These are phyloP conservation scores for Lasiodiplodia theobromae DNA, from an alignment of 2,329 filamentous ascomycete genomes.

Conservation along the genomic window DNA sequence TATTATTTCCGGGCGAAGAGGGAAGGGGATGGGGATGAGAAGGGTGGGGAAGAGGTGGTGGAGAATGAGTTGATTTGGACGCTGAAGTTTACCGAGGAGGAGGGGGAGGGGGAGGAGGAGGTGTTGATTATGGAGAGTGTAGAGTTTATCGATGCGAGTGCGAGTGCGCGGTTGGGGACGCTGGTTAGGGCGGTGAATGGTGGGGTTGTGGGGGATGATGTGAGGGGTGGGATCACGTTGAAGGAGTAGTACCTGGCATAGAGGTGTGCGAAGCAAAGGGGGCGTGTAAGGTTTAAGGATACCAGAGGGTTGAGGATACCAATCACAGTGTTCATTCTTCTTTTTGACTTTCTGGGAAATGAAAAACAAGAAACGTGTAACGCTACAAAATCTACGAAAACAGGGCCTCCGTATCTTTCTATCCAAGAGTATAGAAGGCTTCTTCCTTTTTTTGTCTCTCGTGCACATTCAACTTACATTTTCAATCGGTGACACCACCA, in stretches of 20 bases:
- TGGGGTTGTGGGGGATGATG: slow-evolving; percentile 4
- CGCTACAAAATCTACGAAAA: not conserved
- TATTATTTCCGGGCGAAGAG: not conserved
- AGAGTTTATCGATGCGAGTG: slow-evolving; percentile 13
- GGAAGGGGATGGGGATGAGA: not conserved
- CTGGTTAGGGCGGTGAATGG: slow-evolving; percentile 8
- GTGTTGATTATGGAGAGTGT: slow-evolving; percentile 10
- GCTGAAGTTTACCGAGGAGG: not conserved
- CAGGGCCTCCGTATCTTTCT: not conserved
- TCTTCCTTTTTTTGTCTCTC: not conserved
- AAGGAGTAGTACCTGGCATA: not conserved
- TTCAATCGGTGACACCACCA: not conserved
- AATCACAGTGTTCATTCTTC: not conserved
- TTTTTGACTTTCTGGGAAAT: not conserved
- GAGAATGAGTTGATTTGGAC: slow-evolving; percentile 15
- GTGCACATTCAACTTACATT: not conserved
- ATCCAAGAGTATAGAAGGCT: not conserved
- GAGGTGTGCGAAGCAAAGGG: too few relatives aligned
- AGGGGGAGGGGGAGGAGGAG: not conserved
- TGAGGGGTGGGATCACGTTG: slow-evolving; percentile 16
- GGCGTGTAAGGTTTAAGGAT: not conserved
- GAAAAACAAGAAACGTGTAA: not conserved
- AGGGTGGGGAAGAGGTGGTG: not conserved
- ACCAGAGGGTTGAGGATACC: too few relatives aligned
- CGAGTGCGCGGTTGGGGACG: slow-evolving; percentile 19